Evolutionary conservation across 1,284 basidiomycete species (phyloP).

Genomic region (Austropuccinia psidii): DNA sequence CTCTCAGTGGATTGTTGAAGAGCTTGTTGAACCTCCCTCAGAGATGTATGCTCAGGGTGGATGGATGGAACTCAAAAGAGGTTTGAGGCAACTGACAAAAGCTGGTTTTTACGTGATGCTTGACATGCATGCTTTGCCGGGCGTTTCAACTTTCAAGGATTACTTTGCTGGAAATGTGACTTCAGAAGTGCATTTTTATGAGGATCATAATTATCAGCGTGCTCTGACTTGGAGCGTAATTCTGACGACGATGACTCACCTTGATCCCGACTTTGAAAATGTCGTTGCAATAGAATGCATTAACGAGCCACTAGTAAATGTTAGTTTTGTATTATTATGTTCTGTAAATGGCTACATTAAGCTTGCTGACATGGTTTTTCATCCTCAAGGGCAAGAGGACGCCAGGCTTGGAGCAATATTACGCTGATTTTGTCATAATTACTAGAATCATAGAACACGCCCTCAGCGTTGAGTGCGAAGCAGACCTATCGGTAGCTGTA

Average conservation of each 20-base stretch:
- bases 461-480: conserved; percentile 53
- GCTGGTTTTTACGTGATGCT: conserved; percentile 29
- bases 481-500: conserved; percentile 2
- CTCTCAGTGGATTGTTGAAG: conserved; percentile 61
- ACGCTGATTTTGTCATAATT: conserved; percentile 61
- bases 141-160: conserved; percentile 57
- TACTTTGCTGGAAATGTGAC: conserved; percentile 64
- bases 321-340: conserved; percentile 50
- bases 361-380: no score
- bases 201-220: conserved; percentile 62
- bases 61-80: conserved; percentile 52
- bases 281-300: conserved; percentile 66
- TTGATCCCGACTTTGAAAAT: conserved; percentile 59
- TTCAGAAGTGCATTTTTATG: conserved; percentile 63
- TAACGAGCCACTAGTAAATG: conserved; percentile 56
- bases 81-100: conserved; percentile 18
- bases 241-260: conserved; percentile 62
- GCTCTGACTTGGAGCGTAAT: conserved; percentile 68
- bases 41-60: conserved; percentile 66
- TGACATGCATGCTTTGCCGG: conserved; percentile 59
- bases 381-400: conserved; percentile 25
- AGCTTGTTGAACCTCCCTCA: conserved; percentile 56
- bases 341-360: no score
- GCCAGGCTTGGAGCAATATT: conserved; percentile 51
- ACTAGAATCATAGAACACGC: conserved; percentile 59